phyloP scores from a whole-genome alignment of 495 filamentous ascomycete species.

The Lasiosphaeriaceae sp. region DNA sequence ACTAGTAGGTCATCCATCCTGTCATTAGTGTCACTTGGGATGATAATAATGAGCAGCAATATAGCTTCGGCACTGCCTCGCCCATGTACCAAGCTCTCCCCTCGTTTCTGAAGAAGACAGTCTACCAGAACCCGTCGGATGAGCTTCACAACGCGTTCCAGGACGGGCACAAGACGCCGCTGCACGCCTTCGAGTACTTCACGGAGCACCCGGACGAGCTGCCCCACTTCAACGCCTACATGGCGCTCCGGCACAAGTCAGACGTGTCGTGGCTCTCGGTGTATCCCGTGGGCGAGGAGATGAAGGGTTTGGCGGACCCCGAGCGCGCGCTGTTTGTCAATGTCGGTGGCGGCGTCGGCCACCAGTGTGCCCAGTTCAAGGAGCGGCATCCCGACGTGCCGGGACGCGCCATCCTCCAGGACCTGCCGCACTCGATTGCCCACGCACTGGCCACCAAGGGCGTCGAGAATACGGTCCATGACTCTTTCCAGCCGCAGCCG shows the following conservation, averaged over 20 bases:
- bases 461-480: conserved; percentile 41
- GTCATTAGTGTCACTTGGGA: neutral
- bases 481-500: conserved; percentile 50
- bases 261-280: conserved; percentile 30
- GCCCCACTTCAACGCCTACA: conserved; percentile 32
- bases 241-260: conserved; percentile 28
- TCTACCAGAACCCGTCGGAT: conserved; percentile 38
- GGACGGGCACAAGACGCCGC: conserved; percentile 38
- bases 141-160: conserved; percentile 35
- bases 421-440: conserved; percentile 38
- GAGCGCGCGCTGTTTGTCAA: conserved; percentile 43
- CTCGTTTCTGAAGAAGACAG: conserved; percentile 35
- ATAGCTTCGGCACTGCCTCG: conserved; percentile 16
- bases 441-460: conserved; percentile 34
- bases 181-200: conserved; percentile 39
- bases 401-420: conserved; percentile 51
- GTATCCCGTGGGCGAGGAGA: conserved; percentile 17
- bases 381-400: conserved; percentile 38
- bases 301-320: neutral
- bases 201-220: conserved; percentile 36
- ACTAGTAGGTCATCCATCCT: conserved; percentile 22
- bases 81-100: conserved; percentile 31
- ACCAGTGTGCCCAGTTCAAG: conserved; percentile 45
- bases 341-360: conserved; percentile 52
- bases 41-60: neutral